Conservation (phyloP, 345 rosid species). For the Pseudoturritis turrita region DNA sequence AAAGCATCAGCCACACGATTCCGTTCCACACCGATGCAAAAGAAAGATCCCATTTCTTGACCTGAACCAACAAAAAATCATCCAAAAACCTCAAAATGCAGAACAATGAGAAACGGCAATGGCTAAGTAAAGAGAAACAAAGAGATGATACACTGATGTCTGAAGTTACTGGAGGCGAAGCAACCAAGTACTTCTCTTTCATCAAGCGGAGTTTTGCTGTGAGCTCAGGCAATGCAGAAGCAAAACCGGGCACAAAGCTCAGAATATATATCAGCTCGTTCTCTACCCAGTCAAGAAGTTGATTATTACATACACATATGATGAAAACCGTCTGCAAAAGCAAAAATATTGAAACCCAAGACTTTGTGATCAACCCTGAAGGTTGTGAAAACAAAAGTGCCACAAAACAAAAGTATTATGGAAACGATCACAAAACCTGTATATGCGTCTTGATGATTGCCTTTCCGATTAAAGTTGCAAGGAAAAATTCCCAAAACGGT, state of each 20-base stretch:
- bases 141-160: slow-evolving; percentile 46
- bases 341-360: background rate
- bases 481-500: slow-evolving; percentile 86
- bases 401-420: background rate
- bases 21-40: slow-evolving; percentile 80
- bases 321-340: slow-evolving; percentile 77
- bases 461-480: slow-evolving; percentile 84
- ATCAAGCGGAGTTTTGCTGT: slow-evolving; percentile 45
- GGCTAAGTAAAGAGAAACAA: background rate
- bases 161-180: slow-evolving; percentile 45
- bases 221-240: slow-evolving; percentile 50
- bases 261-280: slow-evolving; percentile 71
- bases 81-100: background rate
- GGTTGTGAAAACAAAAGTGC: background rate
- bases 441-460: slow-evolving; percentile 90
- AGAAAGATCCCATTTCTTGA: slow-evolving; percentile 78
- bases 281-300: slow-evolving; percentile 87
- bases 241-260: slow-evolving; percentile 65
- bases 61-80: slow-evolving; percentile 42
- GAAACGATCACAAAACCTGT: slow-evolving; percentile 53
- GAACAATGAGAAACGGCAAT: background rate
- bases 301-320: slow-evolving; percentile 83
- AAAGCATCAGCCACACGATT: slow-evolving; percentile 90
- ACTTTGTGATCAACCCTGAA: background rate
- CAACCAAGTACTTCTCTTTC: slow-evolving; percentile 61